Evolutionary conservation across 169 alveolate genomes (phyloP).

Genomic region (Miamiensis avidus): DNA sequence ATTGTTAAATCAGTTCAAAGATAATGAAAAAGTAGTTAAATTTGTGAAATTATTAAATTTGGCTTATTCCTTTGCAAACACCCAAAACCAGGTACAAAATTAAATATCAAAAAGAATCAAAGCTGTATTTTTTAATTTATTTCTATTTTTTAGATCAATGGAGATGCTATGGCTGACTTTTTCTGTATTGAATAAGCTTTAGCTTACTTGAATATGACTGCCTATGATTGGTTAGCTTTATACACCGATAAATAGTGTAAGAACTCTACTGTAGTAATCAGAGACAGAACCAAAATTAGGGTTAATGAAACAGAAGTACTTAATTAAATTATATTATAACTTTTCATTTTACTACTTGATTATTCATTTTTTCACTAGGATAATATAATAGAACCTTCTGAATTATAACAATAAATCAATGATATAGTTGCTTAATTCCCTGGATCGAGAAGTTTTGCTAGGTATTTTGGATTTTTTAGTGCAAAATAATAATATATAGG

Average conservation of each 20-base stretch:
- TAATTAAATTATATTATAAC: no score
- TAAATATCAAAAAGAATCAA: no score
- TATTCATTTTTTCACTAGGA: background rate
- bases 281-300: conserved; percentile 49
- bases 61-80: background rate
- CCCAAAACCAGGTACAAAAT: background rate
- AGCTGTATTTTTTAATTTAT: no score
- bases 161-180: conserved; percentile 88
- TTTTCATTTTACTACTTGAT: no score
- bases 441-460: conserved; percentile 77
- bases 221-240: conserved; percentile 61
- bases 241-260: conserved; percentile 70
- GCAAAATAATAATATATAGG: no score
- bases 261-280: conserved; percentile 41
- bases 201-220: conserved; percentile 50
- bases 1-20: background rate
- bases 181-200: conserved; percentile 79
- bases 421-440: conserved; percentile 43
- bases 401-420: conserved; percentile 75
- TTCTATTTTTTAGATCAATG: conserved; percentile 62
- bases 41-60: conserved; percentile 47
- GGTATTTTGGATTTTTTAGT: no score
- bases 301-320: conserved; percentile 40
- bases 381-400: conserved; percentile 62
- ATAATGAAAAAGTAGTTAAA: conserved; percentile 61